Percentiles rank a stretch among this genome's conserved stretches.
Conservation (phyloP, 768 basidiomycete genomes). For the Candolleomyces aberdarensis region DNA sequence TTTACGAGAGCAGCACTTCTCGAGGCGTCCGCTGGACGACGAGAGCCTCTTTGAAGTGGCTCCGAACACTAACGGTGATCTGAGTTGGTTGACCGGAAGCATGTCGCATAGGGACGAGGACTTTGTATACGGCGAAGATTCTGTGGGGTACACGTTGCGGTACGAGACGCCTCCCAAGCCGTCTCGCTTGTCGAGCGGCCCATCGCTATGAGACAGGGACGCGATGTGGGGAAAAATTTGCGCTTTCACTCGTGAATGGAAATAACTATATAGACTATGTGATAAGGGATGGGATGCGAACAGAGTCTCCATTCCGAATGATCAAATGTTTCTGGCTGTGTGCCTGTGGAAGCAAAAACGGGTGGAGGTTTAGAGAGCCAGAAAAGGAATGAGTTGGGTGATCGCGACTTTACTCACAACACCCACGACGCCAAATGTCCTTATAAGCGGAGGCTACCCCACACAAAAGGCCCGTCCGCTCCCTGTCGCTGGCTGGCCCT, state of each 20-base stretch:
- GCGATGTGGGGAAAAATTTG: too few species aligned
- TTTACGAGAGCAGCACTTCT: slow-evolving; percentile 18
- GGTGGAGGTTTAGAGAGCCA: background rate
- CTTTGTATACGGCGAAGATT: background rate
- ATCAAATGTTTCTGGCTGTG: too few species aligned
- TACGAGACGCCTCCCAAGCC: too few species aligned
- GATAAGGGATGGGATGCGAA: too few species aligned
- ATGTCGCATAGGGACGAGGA: background rate
- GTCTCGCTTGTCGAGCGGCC: too few species aligned
- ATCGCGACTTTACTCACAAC: slow-evolving; percentile 10
- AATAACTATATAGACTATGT: too few species aligned
- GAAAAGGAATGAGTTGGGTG: slow-evolving; percentile 1
- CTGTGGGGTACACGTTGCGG: background rate
- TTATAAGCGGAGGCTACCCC: background rate
- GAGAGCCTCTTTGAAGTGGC: background rate
- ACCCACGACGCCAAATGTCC: slow-evolving; percentile 11
- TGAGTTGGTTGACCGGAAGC: background rate
- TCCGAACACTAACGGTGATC: background rate
- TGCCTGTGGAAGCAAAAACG: too few species aligned
- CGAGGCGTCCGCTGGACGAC: background rate
- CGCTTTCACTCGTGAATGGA: too few species aligned
- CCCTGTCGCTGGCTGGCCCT: background rate
- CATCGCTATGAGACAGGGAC: too few species aligned
- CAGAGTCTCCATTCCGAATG: too few species aligned
- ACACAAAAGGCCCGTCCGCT: background rate